Conservation (phyloP, 1,284 basidiomycete species). For the Lentinus polychrous region DNA sequence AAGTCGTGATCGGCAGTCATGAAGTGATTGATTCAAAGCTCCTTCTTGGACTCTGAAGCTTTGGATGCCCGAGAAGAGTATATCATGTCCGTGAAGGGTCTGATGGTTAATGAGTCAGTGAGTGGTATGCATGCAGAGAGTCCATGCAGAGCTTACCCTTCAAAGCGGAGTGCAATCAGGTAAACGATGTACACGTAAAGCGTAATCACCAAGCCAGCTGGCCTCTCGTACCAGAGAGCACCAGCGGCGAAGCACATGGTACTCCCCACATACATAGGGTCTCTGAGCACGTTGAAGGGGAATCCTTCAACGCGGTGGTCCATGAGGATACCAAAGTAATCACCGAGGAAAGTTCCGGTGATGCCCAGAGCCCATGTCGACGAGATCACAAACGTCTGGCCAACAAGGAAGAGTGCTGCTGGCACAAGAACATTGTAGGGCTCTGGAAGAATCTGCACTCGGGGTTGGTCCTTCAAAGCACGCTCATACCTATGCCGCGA, state of each 20-base stretch:
- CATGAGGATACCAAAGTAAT: slow-evolving; percentile 99
- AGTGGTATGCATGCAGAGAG: background rate
- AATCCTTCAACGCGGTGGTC: slow-evolving; percentile 81
- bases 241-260: slow-evolving; percentile 82
- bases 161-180: slow-evolving; percentile 74
- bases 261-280: slow-evolving; percentile 96
- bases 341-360: slow-evolving; percentile 92
- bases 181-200: slow-evolving; percentile 80
- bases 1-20: background rate
- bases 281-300: slow-evolving; percentile 89
- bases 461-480: slow-evolving; percentile 72
- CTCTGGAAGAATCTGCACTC: slow-evolving; percentile 45
- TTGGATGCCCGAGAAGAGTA: slow-evolving; percentile 51
- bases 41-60: slow-evolving; percentile 26
- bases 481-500: slow-evolving; percentile 50
- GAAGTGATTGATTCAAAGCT: slow-evolving; percentile 17
- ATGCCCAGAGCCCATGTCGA: slow-evolving; percentile 91
- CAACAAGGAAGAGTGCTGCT: slow-evolving; percentile 56
- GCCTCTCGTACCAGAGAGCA: slow-evolving; percentile 82
- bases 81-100: slow-evolving; percentile 80
- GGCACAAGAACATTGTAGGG: slow-evolving; percentile 60
- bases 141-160: slow-evolving; percentile 55
- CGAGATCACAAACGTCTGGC: slow-evolving; percentile 79
- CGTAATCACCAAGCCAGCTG: slow-evolving; percentile 73
- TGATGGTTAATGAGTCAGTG: slow-evolving; percentile 20